A percentile compares a stretch with the other conserved stretches of the same genome.
phyloP scores from a whole-genome alignment of 2,329 filamentous ascomycete genomes.

The Botrytis paeoniae region DNA sequence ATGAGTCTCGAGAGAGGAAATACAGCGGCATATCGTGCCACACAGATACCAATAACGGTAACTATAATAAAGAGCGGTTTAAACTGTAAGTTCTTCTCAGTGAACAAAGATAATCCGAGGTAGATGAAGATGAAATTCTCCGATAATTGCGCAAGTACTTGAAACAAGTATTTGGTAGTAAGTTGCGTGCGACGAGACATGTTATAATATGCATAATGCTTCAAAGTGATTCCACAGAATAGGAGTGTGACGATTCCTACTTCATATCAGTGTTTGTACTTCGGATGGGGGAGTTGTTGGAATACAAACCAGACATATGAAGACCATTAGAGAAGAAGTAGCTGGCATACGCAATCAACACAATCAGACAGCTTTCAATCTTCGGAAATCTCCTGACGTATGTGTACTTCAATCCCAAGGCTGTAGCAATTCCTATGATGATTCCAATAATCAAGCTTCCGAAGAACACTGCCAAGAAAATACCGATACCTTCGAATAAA shows the following conservation, averaged over 20 bases:
- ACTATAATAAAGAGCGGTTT: constrained; percentile 95
- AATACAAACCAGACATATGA: constrained; percentile 82
- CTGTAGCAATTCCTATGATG: constrained; percentile 80
- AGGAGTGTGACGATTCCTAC: constrained; percentile 81
- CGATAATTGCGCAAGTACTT: constrained; percentile 87
- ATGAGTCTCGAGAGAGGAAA: constrained; percentile 88
- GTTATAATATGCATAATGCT: constrained; percentile 99
- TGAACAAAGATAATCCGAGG: constrained; percentile 89
- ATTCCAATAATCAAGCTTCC: constrained; percentile 88
- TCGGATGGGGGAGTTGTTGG: not conserved
- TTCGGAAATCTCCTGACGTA: constrained; percentile 89
- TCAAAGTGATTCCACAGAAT: constrained; percentile 97
- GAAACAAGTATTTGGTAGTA: constrained; percentile 96
- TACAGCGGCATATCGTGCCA: constrained; percentile 87
- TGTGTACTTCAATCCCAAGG: constrained; percentile 88
- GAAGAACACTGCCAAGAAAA: constrained; percentile 96
- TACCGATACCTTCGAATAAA: constrained; percentile 85
- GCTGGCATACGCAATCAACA: constrained; percentile 91
- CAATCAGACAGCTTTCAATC: constrained; percentile 92
- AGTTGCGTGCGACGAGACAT: constrained; percentile 98
- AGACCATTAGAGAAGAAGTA: constrained; percentile 98
- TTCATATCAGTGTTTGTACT: constrained; percentile 16
- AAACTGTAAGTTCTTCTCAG: constrained; percentile 81
- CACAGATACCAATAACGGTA: constrained; percentile 85
- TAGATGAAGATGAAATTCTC: constrained; percentile 99